These are phyloP conservation scores for Capsicum baccatum DNA, from an alignment of 257 asterid species.

Conservation along the genomic window DNA sequence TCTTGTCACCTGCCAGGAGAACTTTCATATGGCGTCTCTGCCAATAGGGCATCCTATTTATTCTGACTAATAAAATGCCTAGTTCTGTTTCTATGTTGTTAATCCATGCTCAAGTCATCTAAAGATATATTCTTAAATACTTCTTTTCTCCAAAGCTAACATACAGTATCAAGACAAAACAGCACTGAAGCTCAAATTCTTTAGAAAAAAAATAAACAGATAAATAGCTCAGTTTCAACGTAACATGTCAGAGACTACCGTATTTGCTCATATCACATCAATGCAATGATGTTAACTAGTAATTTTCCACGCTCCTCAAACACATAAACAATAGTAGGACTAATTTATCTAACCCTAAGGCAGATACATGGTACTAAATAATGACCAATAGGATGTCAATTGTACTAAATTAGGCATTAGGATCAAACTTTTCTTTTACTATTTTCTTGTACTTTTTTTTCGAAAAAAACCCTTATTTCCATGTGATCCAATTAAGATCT, in stretches of 20 bases:
- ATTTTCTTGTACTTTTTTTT: not conserved
- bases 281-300: not conserved
- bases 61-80: no score
- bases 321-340: conserved; percentile 4
- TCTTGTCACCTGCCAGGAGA: no score
- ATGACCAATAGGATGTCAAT: not conserved
- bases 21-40: no score
- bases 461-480: not conserved
- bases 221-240: not conserved
- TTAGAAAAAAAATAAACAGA: not conserved
- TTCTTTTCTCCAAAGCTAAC: not conserved
- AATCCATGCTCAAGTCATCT: no score
- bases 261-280: not conserved
- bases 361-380: not conserved
- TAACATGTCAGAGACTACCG: not conserved
- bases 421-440: not conserved
- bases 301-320: not conserved
- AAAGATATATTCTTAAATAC: no score
- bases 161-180: not conserved
- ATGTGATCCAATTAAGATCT: not conserved
- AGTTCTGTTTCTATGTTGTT: no score
- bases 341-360: not conserved
- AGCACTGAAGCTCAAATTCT: not conserved
- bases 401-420: not conserved
- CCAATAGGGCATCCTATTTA: no score